phyloP scores from a whole-genome alignment of 352 stramenopile genomes.

The Phytophthora pini region DNA sequence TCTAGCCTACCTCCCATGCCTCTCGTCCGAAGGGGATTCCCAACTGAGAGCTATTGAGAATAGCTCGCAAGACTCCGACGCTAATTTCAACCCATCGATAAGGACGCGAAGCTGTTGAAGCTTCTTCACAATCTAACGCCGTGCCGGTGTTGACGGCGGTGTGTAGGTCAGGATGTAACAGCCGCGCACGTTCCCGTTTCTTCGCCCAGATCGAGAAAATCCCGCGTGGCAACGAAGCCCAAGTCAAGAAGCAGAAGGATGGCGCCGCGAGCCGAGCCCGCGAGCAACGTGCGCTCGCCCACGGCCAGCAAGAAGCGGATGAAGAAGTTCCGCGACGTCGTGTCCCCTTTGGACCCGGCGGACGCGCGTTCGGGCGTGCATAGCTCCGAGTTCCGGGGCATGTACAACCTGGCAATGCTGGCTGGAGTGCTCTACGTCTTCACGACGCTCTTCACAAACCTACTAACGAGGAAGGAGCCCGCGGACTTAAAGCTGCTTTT shows the following conservation, averaged over 20 bases:
- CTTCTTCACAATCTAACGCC: conserved; percentile 6
- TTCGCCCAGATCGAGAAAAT: conserved; percentile 20
- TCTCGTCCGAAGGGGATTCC: conserved; percentile 14
- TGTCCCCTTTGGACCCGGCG: conserved; percentile 73
- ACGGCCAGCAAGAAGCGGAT: conserved; percentile 38
- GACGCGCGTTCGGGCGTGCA: conserved; percentile 73
- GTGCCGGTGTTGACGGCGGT: not conserved
- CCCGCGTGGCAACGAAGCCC: conserved; percentile 3
- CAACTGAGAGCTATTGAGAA: conserved; percentile 15
- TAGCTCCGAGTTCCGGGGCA: conserved; percentile 76
- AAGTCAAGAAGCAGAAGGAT: conserved; percentile 3
- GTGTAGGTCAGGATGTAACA: conserved; percentile 15
- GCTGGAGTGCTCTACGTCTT: conserved; percentile 67
- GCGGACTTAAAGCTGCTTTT: conserved; percentile 62
- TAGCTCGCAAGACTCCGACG: not conserved
- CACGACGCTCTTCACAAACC: conserved; percentile 61
- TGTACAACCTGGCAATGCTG: conserved; percentile 84
- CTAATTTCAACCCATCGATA: not conserved
- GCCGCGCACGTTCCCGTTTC: conserved; percentile 25
- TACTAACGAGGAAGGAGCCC: conserved; percentile 54
- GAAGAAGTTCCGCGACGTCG: conserved; percentile 66
- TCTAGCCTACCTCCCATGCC: conserved; percentile 21
- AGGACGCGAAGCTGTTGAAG: conserved; percentile 19
- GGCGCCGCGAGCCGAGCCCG: conserved; percentile 21
- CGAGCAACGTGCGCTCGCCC: conserved; percentile 23